Evolutionary conservation across 1,284 basidiomycete genomes (phyloP), one percentile per base, ranked within the genome.

Genomic region (Ganoderma resinaceum): DNA sequence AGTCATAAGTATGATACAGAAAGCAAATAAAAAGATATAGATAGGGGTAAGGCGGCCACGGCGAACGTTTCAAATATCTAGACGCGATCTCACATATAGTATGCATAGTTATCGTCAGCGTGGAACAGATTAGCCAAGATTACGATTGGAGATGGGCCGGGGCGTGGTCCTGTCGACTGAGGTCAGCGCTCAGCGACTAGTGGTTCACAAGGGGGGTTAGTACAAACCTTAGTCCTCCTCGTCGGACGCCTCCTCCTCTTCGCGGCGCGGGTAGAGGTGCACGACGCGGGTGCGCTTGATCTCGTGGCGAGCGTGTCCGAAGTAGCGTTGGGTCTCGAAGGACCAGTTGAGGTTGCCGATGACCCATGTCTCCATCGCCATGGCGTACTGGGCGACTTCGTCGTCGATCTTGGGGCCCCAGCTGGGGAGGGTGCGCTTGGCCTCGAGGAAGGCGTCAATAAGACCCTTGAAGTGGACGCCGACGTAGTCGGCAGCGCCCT

Each of bases 401-500:
- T 72, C 74, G 74, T 89, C 87, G 49, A 86, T 72, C 20, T 79
- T 74, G 52, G 80, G 74, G 14, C 86, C 85, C 78, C 85, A 88
- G 29, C 85, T 87, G 20, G 82, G 85, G 14, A 89, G 78, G 26
- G 76, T 80, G 40, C 74, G 75, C 75, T 85, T 85, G 65, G 85
- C 82, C 7, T 79, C 76, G 29, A 84, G 73, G 76, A 86, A 90
- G n/a, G 78, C 77, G 23, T 85, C 75, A 78, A 89, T 84, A 49
- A 89, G 80, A 52, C 82, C 77, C 66, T 83, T 78, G 77, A 85
- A 91, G 73, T 87, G 80, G 23, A 76, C 77, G 16, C 89, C 89
- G 71, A 89, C 84, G 71, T 83, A 81, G 76, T 92, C 86, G 35
- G 85, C 82, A 4, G 90, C 86, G n/a, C 83, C 82, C 77, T 91